Evolutionary conservation across 2,329 filamentous ascomycete genomes (phyloP).

Genomic region (Colletotrichum acutatum): DNA sequence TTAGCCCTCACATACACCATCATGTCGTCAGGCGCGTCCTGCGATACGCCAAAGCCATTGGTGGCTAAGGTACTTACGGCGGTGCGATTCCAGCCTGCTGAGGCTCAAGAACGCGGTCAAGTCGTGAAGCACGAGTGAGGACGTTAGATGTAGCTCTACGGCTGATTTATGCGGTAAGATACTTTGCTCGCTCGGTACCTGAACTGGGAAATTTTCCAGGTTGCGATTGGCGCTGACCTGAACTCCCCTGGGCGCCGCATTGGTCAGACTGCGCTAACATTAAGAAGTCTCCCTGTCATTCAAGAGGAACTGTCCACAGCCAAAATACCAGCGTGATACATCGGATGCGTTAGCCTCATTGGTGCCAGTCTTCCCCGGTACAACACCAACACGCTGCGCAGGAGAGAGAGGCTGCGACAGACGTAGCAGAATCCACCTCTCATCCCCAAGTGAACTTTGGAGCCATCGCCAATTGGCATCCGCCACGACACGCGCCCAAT

Average conservation of each 20-base stretch:
- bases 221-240: not conserved
- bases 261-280: constrained; percentile 21
- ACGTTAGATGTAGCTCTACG: not conserved
- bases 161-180: not conserved
- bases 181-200: not conserved
- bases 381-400: constrained; percentile 33
- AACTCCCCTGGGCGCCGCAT: constrained; percentile 5
- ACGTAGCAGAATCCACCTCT: constrained; percentile 33
- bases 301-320: too few relatives aligned
- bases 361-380: constrained; percentile 25
- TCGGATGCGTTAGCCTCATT: constrained; percentile 21
- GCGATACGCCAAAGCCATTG: not conserved
- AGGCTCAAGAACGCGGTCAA: constrained; percentile 5
- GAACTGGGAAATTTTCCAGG: constrained; percentile 6
- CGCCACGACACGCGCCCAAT: constrained; percentile 31
- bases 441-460: constrained; percentile 23
- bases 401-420: constrained; percentile 27
- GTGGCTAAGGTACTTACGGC: not conserved
- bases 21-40: not conserved
- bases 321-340: not conserved
- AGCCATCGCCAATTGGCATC: constrained; percentile 34
- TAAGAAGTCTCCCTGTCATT: not conserved
- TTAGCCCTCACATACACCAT: not conserved
- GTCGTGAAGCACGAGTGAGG: not conserved
- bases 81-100: not conserved